Conservation (phyloP, 2,329 filamentous ascomycete genomes). For the Exophiala xenobiotica region DNA sequence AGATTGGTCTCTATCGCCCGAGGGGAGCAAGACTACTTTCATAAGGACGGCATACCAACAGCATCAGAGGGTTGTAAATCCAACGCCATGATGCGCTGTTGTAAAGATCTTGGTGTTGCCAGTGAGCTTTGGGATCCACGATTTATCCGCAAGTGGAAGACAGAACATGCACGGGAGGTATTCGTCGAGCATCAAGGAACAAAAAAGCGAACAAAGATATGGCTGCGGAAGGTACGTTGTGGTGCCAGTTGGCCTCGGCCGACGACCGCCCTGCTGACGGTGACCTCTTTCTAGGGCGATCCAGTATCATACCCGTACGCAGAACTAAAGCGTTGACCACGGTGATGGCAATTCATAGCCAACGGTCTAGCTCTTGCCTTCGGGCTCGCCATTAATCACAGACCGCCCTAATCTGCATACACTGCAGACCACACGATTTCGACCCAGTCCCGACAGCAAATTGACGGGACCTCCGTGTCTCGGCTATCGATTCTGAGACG, state of each 20-base stretch:
- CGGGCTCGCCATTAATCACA: too few relatives aligned
- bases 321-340: slow-evolving; percentile 39
- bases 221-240: slow-evolving; percentile 67
- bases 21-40: slow-evolving; percentile 93
- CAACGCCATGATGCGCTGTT: slow-evolving; percentile 96
- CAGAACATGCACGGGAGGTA: slow-evolving; percentile 69
- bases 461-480: too few relatives aligned
- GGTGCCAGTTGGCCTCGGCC: too few relatives aligned
- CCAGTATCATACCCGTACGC: slow-evolving; percentile 65
- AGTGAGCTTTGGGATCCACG: slow-evolving; percentile 95
- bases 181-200: slow-evolving; percentile 86
- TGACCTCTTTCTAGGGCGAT: slow-evolving; percentile 53
- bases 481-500: too few relatives aligned
- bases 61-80: slow-evolving; percentile 97
- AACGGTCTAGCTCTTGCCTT: background rate
- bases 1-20: slow-evolving; percentile 90
- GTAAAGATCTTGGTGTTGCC: slow-evolving; percentile 93
- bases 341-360: background rate
- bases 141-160: slow-evolving; percentile 81
- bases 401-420: too few relatives aligned
- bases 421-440: too few relatives aligned
- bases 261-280: slow-evolving; percentile 5
- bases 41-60: slow-evolving; percentile 83
- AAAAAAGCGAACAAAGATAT: slow-evolving; percentile 89
- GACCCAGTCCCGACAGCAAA: too few relatives aligned